Conservation (phyloP, 805 yeast species). For the Ascoidea tarda region DNA sequence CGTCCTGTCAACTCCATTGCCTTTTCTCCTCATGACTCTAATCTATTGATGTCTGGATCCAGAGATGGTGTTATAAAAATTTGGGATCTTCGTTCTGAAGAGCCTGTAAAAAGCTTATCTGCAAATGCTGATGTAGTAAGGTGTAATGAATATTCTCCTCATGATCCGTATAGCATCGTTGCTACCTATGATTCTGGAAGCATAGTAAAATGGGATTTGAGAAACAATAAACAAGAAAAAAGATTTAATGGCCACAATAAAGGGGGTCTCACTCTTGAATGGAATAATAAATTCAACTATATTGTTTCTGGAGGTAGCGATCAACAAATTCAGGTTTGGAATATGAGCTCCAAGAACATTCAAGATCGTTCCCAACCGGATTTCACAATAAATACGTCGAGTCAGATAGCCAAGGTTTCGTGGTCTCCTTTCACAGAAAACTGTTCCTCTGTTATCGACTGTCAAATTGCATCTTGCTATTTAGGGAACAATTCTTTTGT, state of each 20-base stretch:
- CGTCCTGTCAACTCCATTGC: conserved; percentile 32
- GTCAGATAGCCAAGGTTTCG: conserved; percentile 62
- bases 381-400: conserved; percentile 55
- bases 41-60: conserved; percentile 44
- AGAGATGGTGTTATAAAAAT: conserved; percentile 69
- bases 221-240: conserved; percentile 41
- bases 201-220: conserved; percentile 75
- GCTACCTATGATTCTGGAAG: conserved; percentile 85
- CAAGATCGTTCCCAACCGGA: conserved; percentile 38
- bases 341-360: conserved; percentile 26
- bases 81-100: conserved; percentile 55
- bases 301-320: conserved; percentile 91
- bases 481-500: conserved; percentile 11
- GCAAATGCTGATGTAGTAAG: conserved; percentile 21
- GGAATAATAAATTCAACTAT: conserved; percentile 76
- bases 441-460: conserved; percentile 28
- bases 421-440: conserved; percentile 41
- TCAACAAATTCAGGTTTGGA: conserved; percentile 70
- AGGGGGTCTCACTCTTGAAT: conserved; percentile 76
- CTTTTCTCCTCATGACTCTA: conserved; percentile 22
- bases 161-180: conserved; percentile 42
- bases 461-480: conserved; percentile 57
- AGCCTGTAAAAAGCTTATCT: conserved; percentile 17
- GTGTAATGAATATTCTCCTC: conserved; percentile 37
- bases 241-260: conserved; percentile 83